Base-by-base conservation (phyloP, 2,329 filamentous ascomycete species). In the Nemania diffusa region DNA sequence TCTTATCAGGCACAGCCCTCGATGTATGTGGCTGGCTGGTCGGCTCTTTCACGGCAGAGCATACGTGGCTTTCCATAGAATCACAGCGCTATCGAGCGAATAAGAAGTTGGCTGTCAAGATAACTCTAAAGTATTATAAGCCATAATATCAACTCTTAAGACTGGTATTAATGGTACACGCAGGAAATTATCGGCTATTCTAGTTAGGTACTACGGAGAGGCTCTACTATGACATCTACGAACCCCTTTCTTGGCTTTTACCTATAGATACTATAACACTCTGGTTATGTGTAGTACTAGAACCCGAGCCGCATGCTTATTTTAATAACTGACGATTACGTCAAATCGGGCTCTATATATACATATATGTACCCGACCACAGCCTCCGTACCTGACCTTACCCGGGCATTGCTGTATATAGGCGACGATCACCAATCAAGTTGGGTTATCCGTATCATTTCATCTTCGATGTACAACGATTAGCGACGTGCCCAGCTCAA, bases 301-400 rank as follows among this genome's bases (percentile, higher is more conserved):
- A 44, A 32, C 37, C 9, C 17, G 34, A 29, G 24, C 55, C n/a
- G n/a, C 56, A 58, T 24, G 56, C 26, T 48, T 58, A 17, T 34
- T 57, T 29, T 22, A 57, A 57, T 22, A 22, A 29, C 15, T 29
- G 22, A 15, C 15, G 2, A n/a, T 2, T 17, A 44, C 17, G 5
- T 17, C 40, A 40, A 40, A 5, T 8, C n/a, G n/a, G 20, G 20
- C 40, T 44, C 40, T 50, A 46, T 50, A 50, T 42, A 42, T 42
- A 42, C 17, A 42, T 42, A 37, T 37, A 37, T 24, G 22, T 46
- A 24, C 44, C 37, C 11, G 11, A 13, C 32, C 32, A 5, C 11
- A 34, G 13, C 17, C 37, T 40, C 34, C 34, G 5, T 7, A 15
- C 11, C 34, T 40, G 3, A 17, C 37, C 11, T 13, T 40, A 17